Evolutionary conservation across 345 rosid species (phyloP).

Genomic region (Heritiera fomes): DNA sequence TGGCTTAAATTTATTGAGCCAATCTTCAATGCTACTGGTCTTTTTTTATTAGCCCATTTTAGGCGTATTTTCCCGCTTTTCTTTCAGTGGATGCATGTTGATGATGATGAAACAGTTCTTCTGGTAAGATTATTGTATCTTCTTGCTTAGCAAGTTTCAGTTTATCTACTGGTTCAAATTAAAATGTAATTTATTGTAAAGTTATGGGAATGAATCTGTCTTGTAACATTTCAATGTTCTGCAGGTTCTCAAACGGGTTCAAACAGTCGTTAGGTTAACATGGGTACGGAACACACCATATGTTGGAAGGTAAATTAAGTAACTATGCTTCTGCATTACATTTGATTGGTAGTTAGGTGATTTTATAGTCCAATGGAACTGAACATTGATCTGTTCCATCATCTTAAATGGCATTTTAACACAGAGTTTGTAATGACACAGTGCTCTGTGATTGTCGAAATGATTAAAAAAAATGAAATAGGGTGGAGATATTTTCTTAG

Average conservation of each 20-base stretch:
- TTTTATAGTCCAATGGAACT: background rate
- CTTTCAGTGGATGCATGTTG: conserved; percentile 87
- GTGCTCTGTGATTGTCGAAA: background rate
- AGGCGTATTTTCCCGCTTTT: conserved; percentile 79
- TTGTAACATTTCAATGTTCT: conserved; percentile 13
- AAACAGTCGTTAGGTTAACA: conserved; percentile 58
- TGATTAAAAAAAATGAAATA: background rate
- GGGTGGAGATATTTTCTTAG: background rate
- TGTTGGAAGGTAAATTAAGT: conserved; percentile 53
- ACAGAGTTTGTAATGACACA: background rate
- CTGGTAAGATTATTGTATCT: conserved; percentile 47
- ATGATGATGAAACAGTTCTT: conserved; percentile 70
- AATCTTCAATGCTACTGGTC: conserved; percentile 59
- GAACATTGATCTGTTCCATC: background rate
- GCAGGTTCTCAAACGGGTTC: conserved; percentile 76
- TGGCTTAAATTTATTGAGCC: conserved; percentile 77
- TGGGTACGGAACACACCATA: conserved; percentile 86
- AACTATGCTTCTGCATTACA: background rate
- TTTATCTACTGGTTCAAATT: background rate
- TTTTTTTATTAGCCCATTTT: conserved; percentile 74
- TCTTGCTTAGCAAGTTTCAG: background rate
- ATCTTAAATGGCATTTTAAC: background rate
- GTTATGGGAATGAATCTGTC: background rate
- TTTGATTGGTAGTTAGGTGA: background rate
- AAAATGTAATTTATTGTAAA: background rate